These are phyloP conservation scores for Scheffersomyces ergatensis DNA, from an alignment of 805 yeast genomes.

Conservation along the genomic window DNA sequence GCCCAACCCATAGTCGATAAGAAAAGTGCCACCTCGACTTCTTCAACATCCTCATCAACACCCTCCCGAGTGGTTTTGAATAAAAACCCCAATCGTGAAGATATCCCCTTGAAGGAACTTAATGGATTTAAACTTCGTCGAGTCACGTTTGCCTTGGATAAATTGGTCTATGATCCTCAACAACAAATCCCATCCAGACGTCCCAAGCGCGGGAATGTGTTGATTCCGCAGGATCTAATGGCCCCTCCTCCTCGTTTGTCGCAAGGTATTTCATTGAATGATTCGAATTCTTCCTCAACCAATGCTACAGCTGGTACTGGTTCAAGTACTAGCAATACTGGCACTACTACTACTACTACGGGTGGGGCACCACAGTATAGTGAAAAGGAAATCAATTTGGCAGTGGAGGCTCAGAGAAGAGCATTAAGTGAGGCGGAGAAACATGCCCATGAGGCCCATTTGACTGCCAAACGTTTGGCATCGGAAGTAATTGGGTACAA, in stretches of 20 bases:
- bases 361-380: slow-evolving; percentile 21
- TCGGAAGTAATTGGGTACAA: slow-evolving; percentile 56
- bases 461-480: slow-evolving; percentile 68
- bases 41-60: neutral
- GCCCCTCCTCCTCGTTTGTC: slow-evolving; percentile 64
- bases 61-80: slow-evolving; percentile 36
- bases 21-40: neutral
- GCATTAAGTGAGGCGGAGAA: slow-evolving; percentile 61
- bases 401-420: slow-evolving; percentile 55
- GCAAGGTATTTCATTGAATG: slow-evolving; percentile 59
- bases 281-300: slow-evolving; percentile 33
- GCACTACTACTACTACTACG: slow-evolving; percentile 14
- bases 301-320: slow-evolving; percentile 8
- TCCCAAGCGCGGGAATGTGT: slow-evolving; percentile 53
- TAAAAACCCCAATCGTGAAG: slow-evolving; percentile 40
- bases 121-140: slow-evolving; percentile 46
- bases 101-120: slow-evolving; percentile 30
- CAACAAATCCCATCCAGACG: slow-evolving; percentile 60
- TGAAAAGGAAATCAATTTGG: slow-evolving; percentile 50
- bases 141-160: slow-evolving; percentile 76
- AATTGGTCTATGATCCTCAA: slow-evolving; percentile 73
- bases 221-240: slow-evolving; percentile 60
- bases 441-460: slow-evolving; percentile 76
- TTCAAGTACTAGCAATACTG: slow-evolving; percentile 7
- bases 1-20: neutral